Evolutionary conservation across 495 filamentous ascomycete genomes (phyloP).

Genomic region (Hamigera avellanea): DNA sequence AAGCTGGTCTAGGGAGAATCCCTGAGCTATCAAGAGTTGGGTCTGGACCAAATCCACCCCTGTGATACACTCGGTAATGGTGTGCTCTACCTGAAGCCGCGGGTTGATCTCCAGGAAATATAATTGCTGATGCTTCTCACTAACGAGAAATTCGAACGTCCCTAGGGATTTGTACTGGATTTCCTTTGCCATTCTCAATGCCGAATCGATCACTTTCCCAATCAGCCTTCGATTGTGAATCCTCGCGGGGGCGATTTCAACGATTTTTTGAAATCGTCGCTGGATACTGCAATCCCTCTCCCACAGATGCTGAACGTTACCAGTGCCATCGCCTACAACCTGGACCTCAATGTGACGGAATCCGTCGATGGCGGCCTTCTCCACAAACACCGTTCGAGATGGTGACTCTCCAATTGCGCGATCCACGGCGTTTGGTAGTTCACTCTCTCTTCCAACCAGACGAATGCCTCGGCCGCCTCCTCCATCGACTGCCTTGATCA

Average conservation of each 20-base stretch:
- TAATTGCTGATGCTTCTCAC: slow-evolving; percentile 40
- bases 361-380: slow-evolving; percentile 36
- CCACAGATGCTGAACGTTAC: slow-evolving; percentile 38
- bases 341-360: slow-evolving; percentile 49
- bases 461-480: slow-evolving; percentile 42
- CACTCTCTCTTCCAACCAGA: slow-evolving; percentile 22
- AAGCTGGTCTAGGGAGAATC: slow-evolving; percentile 27
- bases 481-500: slow-evolving; percentile 44
- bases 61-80: slow-evolving; percentile 49
- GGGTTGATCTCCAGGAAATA: slow-evolving; percentile 75
- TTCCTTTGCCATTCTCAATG: slow-evolving; percentile 27
- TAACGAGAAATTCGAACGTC: slow-evolving; percentile 51
- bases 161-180: slow-evolving; percentile 44
- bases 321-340: slow-evolving; percentile 43
- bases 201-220: slow-evolving; percentile 24
- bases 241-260: slow-evolving; percentile 36
- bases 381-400: slow-evolving; percentile 40
- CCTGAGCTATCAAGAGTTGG: slow-evolving; percentile 45
- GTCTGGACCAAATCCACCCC: slow-evolving; percentile 43
- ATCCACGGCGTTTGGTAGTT: slow-evolving; percentile 30
- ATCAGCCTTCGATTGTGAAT: slow-evolving; percentile 26
- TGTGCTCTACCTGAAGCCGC: slow-evolving; percentile 94
- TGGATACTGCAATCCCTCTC: slow-evolving; percentile 51
- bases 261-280: slow-evolving; percentile 43
- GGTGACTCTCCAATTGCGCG: slow-evolving; percentile 37